Percentiles rank a stretch among this genome's conserved stretches.
These are phyloP conservation scores for Herpotrichia juniperi DNA, from an alignment of 2,329 filamentous ascomycete species.

Conservation along the genomic window DNA sequence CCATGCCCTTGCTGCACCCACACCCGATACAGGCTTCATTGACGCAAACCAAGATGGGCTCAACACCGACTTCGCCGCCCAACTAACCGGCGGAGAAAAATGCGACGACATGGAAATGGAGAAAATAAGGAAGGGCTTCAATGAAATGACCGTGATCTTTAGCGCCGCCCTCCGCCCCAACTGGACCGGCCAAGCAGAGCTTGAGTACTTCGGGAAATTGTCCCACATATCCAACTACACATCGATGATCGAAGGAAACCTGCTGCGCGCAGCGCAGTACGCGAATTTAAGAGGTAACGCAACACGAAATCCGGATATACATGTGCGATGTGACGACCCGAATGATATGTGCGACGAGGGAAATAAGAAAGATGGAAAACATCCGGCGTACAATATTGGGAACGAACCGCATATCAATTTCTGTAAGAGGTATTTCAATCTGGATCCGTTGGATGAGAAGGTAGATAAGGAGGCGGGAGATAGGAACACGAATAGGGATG, in stretches of 20 bases:
- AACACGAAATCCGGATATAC: conserved; percentile 35
- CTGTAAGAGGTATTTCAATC: conserved; percentile 31
- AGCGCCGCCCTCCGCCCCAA: conserved; percentile 30
- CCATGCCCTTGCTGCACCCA: conserved; percentile 27
- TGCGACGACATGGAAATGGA: conserved; percentile 32
- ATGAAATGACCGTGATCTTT: conserved; percentile 40
- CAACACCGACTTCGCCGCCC: conserved; percentile 22
- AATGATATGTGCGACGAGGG: conserved; percentile 30
- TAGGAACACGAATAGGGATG: conserved; percentile 25
- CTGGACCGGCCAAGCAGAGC: conserved; percentile 24
- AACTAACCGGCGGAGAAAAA: conserved; percentile 38
- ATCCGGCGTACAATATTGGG: conserved; percentile 41
- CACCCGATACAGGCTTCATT: conserved; percentile 31
- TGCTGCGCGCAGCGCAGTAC: conserved; percentile 37
- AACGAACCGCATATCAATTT: conserved; percentile 44
- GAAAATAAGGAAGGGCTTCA: conserved; percentile 36
- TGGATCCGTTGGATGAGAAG: conserved; percentile 29
- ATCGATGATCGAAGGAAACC: conserved; percentile 32
- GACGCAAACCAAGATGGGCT: conserved; percentile 23
- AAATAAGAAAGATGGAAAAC: conserved; percentile 34
- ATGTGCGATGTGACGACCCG: conserved; percentile 43
- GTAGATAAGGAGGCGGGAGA: conserved; percentile 31
- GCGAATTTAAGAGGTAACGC: conserved; percentile 27
- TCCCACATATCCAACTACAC: conserved; percentile 33
- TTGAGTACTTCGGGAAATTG: conserved; percentile 37